These are phyloP conservation scores for Blastocystis sp. DNA, from an alignment of 352 stramenopile species.

Conservation along the genomic window DNA sequence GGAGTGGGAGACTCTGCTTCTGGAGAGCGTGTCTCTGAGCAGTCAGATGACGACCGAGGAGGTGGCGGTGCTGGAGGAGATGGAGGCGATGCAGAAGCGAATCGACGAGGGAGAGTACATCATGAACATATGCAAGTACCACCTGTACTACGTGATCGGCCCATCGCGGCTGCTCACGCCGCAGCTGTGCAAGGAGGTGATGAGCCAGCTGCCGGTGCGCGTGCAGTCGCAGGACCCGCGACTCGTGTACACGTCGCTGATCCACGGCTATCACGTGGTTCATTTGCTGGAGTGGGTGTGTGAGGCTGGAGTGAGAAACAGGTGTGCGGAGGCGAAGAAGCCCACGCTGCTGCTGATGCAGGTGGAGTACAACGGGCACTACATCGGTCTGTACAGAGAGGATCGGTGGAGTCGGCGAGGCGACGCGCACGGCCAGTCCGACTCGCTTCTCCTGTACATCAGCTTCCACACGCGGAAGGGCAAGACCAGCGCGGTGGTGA, in stretches of 20 bases:
- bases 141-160: constrained; percentile 58
- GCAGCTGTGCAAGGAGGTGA: constrained; percentile 33
- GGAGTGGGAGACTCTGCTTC: constrained; percentile 1
- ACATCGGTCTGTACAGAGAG: constrained; percentile 57
- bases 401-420: constrained; percentile 15
- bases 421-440: constrained; percentile 15
- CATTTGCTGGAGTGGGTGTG: constrained; percentile 34
- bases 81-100: constrained; percentile 39
- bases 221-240: constrained; percentile 59
- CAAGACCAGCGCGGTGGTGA: not conserved
- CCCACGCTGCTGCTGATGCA: constrained; percentile 52
- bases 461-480: not conserved
- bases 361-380: constrained; percentile 49
- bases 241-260: constrained; percentile 33
- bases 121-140: constrained; percentile 62
- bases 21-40: constrained; percentile 13
- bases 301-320: not conserved
- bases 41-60: constrained; percentile 10
- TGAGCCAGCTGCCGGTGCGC: constrained; percentile 32
- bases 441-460: constrained; percentile 53
- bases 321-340: not conserved
- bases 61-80: not conserved
- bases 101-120: constrained; percentile 66
- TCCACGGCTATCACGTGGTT: constrained; percentile 54
- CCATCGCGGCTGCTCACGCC: constrained; percentile 5